These are phyloP conservation scores for Alternaria gansuensis DNA, from an alignment of 2,329 filamentous ascomycete genomes.

Conservation along the genomic window DNA sequence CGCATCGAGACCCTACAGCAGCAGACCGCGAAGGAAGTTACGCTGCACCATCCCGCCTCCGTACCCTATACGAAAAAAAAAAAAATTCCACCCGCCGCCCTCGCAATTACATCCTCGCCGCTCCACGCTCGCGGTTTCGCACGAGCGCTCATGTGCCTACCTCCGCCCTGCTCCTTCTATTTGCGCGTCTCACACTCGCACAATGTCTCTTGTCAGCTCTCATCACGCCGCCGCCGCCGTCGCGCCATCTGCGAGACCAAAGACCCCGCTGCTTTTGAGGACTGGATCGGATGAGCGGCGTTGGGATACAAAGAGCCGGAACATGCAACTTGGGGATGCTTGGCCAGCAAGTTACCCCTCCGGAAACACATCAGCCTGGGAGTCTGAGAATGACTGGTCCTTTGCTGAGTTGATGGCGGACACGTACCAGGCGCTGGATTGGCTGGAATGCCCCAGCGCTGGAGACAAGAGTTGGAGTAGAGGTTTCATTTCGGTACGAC, in stretches of 20 bases:
- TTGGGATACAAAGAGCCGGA: slow-evolving; percentile 27
- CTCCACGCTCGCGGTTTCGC: slow-evolving; percentile 39
- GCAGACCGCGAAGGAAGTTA: slow-evolving; percentile 25
- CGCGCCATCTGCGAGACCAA: slow-evolving; percentile 48
- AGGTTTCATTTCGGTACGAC: slow-evolving; percentile 47
- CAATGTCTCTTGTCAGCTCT: slow-evolving; percentile 48
- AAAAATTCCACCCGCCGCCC: not conserved
- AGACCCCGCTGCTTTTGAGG: slow-evolving; percentile 46
- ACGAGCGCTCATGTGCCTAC: slow-evolving; percentile 51
- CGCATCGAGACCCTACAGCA: slow-evolving; percentile 33
- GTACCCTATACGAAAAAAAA: slow-evolving; percentile 12
- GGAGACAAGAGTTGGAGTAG: slow-evolving; percentile 29
- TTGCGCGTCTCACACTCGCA: slow-evolving; percentile 50
- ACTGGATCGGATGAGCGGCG: slow-evolving; percentile 45
- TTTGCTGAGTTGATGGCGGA: slow-evolving; percentile 37
- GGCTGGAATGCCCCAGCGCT: slow-evolving; percentile 41
- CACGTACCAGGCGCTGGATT: slow-evolving; percentile 41
- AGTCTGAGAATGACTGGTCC: slow-evolving; percentile 38
- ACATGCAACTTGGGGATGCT: slow-evolving; percentile 13
- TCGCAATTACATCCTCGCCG: slow-evolving; percentile 23
- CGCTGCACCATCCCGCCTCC: slow-evolving; percentile 19
- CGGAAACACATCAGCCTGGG: slow-evolving; percentile 31
- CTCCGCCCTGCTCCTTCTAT: slow-evolving; percentile 46
- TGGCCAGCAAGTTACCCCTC: slow-evolving; percentile 27
- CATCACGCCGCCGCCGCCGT: slow-evolving; percentile 45